A percentile compares a stretch with the other conserved stretches of the same genome.
These are phyloP conservation scores for Lactarius vividus DNA, from an alignment of 768 basidiomycete species.

Conservation along the genomic window DNA sequence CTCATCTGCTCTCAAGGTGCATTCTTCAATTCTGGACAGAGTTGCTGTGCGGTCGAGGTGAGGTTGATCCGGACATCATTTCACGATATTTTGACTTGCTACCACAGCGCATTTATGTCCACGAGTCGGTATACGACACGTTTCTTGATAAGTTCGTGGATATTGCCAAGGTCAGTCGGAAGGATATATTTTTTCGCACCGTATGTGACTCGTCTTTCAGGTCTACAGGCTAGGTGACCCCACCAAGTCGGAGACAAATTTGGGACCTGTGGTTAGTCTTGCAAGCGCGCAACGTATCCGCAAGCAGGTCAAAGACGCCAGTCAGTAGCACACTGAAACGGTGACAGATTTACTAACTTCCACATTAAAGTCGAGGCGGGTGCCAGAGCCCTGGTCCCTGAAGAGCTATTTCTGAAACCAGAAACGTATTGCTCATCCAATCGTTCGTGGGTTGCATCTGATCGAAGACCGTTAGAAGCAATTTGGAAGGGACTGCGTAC, in stretches of 20 bases:
- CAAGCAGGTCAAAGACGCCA: conserved; percentile 82
- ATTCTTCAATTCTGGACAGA: conserved; percentile 97
- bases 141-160: conserved; percentile 77
- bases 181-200: neutral
- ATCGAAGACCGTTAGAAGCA: conserved; percentile 5
- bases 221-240: conserved; percentile 87
- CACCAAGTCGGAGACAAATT: conserved; percentile 62
- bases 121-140: conserved; percentile 73
- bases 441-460: neutral
- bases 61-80: neutral
- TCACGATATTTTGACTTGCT: neutral
- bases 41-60: conserved; percentile 92
- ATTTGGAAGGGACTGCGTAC: conserved; percentile 60
- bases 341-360: neutral
- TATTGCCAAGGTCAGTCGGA: conserved; percentile 57
- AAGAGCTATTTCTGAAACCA: conserved; percentile 63
- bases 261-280: conserved; percentile 92
- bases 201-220: conserved; percentile 38
- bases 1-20: conserved; percentile 51
- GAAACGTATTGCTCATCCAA: conserved; percentile 49
- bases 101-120: conserved; percentile 85
- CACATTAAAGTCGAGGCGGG: conserved; percentile 61
- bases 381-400: conserved; percentile 71
- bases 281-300: conserved; percentile 82
- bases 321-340: conserved; percentile 41